phyloP scores from a whole-genome alignment of 495 filamentous ascomycete species.

The Podospora fimiseda region DNA sequence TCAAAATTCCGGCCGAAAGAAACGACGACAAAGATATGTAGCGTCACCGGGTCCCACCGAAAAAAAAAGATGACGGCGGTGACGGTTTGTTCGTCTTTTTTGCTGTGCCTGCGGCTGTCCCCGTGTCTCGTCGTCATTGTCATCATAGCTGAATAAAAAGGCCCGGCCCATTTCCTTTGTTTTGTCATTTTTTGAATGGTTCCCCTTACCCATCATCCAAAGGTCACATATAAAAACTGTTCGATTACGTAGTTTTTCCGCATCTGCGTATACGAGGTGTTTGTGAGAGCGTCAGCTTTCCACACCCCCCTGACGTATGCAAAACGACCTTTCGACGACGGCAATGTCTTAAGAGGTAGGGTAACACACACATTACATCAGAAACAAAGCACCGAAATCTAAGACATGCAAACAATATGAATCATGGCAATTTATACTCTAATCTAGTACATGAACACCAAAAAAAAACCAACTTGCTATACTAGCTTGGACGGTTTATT shows the following conservation, averaged over 20 bases:
- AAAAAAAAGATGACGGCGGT: no score
- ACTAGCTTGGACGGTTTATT: no score
- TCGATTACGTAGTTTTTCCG: not conserved
- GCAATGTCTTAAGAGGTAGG: no score
- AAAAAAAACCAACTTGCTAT: not conserved
- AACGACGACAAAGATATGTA: no score
- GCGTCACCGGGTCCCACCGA: no score
- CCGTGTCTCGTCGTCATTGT: not conserved
- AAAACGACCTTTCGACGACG: no score
- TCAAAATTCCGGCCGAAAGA: no score
- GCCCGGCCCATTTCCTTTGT: not conserved
- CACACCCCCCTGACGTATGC: not conserved
- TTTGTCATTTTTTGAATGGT: not conserved
- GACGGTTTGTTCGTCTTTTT: no score
- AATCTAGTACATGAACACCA: no score
- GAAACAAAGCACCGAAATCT: not conserved
- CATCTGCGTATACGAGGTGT: no score
- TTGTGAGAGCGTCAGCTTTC: not conserved
- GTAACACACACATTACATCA: not conserved
- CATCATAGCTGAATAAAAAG: not conserved
- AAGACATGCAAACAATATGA: not conserved
- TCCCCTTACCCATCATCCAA: not conserved
- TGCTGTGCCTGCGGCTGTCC: not conserved
- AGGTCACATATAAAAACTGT: not conserved
- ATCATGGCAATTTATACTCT: no score